Percentiles rank a stretch among this genome's conserved stretches.
Evolutionary conservation across 2,329 filamentous ascomycete genomes (phyloP).

Genomic region (Bimuria novae-zelandiae): DNA sequence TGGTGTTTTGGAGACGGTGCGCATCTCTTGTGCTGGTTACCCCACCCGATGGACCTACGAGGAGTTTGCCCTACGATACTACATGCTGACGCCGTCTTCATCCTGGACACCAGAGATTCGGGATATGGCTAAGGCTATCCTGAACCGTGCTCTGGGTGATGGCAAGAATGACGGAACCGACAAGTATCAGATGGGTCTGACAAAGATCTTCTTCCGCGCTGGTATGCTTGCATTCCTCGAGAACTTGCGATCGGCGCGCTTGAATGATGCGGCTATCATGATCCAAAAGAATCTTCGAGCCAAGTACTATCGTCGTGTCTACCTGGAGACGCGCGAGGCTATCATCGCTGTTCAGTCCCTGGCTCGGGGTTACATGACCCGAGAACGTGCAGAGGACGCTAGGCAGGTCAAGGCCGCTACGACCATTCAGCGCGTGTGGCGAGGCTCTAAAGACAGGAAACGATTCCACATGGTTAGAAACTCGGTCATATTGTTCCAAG

Average conservation of each 20-base stretch:
- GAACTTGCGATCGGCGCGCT: conserved; percentile 83
- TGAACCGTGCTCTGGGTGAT: conserved; percentile 78
- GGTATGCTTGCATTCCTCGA: conserved; percentile 98
- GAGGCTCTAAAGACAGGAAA: conserved; percentile 87
- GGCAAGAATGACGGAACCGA: conserved; percentile 72
- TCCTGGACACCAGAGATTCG: conserved; percentile 94
- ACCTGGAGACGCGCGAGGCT: conserved; percentile 81
- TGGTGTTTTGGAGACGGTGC: conserved; percentile 96
- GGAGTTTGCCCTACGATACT: conserved; percentile 95
- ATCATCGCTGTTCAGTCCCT: conserved; percentile 81
- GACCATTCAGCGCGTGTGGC: conserved; percentile 94
- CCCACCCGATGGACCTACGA: conserved; percentile 99
- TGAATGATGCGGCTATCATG: conserved; percentile 94
- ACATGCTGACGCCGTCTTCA: conserved; percentile 90
- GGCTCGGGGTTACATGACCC: conserved; percentile 75
- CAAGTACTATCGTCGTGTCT: conserved; percentile 92
- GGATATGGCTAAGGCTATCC: conserved; percentile 89
- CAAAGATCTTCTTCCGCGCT: conserved; percentile 98
- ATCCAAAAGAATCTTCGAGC: conserved; percentile 98
- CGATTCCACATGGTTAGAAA: conserved; percentile 76
- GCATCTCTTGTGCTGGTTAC: conserved; percentile 96
- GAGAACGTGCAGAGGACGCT: conserved; percentile 77
- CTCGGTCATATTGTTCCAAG: conserved; percentile 86
- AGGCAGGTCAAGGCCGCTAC: conserved; percentile 86
- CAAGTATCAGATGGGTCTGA: conserved; percentile 96